Evolutionary conservation across 2,329 filamentous ascomycete species (phyloP).

Genomic region (Aspergillus fructus): DNA sequence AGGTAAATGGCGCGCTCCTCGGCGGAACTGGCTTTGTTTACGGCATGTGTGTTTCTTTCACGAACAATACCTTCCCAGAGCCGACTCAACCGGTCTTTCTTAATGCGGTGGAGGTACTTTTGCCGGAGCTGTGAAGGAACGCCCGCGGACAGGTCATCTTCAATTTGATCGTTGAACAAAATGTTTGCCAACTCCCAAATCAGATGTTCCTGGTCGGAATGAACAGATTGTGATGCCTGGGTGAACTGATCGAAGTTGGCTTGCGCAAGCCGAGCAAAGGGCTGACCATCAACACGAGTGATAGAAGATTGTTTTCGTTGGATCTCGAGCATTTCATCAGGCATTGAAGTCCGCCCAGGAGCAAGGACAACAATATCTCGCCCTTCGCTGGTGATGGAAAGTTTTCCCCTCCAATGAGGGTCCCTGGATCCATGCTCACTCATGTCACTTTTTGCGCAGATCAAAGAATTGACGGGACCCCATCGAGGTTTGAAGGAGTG

Average conservation of each 20-base stretch:
- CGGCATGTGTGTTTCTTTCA: constrained; percentile 66
- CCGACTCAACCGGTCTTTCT: constrained; percentile 47
- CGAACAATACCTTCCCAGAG: constrained; percentile 48
- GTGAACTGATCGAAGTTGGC: constrained; percentile 36
- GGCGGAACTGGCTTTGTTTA: constrained; percentile 61
- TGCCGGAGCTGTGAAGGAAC: constrained; percentile 40
- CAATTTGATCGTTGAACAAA: constrained; percentile 71
- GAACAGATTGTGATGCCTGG: constrained; percentile 26
- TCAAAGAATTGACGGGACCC: constrained; percentile 70
- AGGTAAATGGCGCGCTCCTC: constrained; percentile 84
- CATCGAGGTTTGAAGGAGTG: constrained; percentile 75
- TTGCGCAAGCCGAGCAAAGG: constrained; percentile 48
- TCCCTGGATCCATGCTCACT: constrained; percentile 19
- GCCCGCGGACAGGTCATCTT: constrained; percentile 46
- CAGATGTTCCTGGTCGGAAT: constrained; percentile 37
- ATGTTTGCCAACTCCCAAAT: constrained; percentile 87
- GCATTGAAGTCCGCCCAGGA: constrained; percentile 25
- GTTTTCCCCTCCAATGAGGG: constrained; percentile 53
- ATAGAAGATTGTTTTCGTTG: constrained; percentile 45
- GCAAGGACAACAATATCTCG: constrained; percentile 31
- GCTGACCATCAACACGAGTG: constrained; percentile 56
- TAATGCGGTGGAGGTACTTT: constrained; percentile 45
- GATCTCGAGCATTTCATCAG: constrained; percentile 32
- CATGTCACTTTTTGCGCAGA: constrained; percentile 57
- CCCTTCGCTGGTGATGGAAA: constrained; percentile 43